Evolutionary conservation across 2,329 filamentous ascomycete species (phyloP), one percentile per base, ranked within the genome.

Genomic region (Sclerotinia glacialis): DNA sequence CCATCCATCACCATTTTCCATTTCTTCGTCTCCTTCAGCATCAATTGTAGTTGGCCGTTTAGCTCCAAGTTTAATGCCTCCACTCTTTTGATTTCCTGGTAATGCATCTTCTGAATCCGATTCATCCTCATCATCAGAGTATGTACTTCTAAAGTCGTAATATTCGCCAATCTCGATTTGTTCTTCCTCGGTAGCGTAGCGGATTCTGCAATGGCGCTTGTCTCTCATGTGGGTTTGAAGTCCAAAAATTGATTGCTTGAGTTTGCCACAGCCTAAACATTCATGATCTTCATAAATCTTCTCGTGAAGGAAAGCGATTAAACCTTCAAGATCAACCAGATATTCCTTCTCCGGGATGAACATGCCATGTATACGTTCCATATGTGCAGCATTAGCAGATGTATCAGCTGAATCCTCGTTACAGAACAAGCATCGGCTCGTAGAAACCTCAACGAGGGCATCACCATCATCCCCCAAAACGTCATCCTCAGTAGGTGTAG

Each of bases 151-250:
- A 83, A 99, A 99, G 76, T 99, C 95, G 78, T 99, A 99, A 78
- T 92, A 97, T 71, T 98, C 92, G 66, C 95, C 95, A 74, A 99
- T 92, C 66, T 96, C 92, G 40, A 98, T 85, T 80, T 97, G 92
- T 75, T 98, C 93, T 46, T 90, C 89, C 76, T 97, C 92, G 0
- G 88, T 89, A 62, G 89, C 88, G 77, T 94, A 99, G 0, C 92
- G 93, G 72, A 99, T 96, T 85, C 93, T 97, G 84, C 94, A 98
- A 79, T 99, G 95, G 0, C 92, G 90, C 76, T 93, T 94, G 77
- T 99, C 95, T 54, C 92, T 89, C 95, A 99, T 99, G 77, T 99
- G 95, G 0, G 93, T 97, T 76, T 97, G 93, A 34, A 93, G 87
- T 23, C 91, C 94, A 67, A 89, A 87, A 0, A 90, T 83, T 16